Conservation (phyloP, 139 green algal genomes). For the Asterochloris sp. region DNA sequence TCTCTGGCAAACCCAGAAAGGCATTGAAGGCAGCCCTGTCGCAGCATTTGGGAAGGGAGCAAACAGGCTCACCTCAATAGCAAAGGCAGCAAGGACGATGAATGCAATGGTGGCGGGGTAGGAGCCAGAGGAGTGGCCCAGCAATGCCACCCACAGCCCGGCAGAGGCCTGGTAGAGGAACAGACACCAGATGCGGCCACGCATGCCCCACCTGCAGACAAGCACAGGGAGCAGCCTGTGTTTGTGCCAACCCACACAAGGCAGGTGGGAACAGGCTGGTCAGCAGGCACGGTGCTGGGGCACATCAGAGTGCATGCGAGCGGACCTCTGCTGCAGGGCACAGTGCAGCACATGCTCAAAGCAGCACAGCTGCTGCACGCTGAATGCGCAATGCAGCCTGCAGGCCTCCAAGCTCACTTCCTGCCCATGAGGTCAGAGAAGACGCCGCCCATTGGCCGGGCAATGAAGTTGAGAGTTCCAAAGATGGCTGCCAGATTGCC, state of each 20-base stretch:
- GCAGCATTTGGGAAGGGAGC: too few species aligned
- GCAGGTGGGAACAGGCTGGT: background rate
- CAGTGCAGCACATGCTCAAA: background rate
- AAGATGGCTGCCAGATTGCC: slow-evolving; percentile 74
- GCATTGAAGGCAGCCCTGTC: too few species aligned
- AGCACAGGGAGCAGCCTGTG: slow-evolving; percentile 81
- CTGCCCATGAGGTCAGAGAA: slow-evolving; percentile 50
- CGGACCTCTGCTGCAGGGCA: background rate
- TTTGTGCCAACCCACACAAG: slow-evolving; percentile 67
- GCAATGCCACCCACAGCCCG: slow-evolving; percentile 74
- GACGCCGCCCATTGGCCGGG: slow-evolving; percentile 73
- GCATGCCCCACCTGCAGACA: slow-evolving; percentile 55
- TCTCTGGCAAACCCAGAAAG: too few species aligned
- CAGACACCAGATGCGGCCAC: slow-evolving; percentile 69
- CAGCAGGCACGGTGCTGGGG: background rate
- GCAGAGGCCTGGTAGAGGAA: slow-evolving; percentile 69
- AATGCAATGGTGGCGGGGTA: slow-evolving; percentile 71
- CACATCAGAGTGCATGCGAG: background rate
- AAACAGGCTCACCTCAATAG: slow-evolving; percentile 51
- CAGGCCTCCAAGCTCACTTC: background rate
- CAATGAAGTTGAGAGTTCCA: slow-evolving; percentile 91
- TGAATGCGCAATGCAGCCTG: background rate
- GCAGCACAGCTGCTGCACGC: background rate
- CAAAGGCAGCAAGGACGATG: slow-evolving; percentile 84
- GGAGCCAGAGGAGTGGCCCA: slow-evolving; percentile 59